Percentiles rank a stretch among this genome's conserved stretches.
Evolutionary conservation across 768 basidiomycete species (phyloP).

Genomic region (Dictyophora rubrovolvata): DNA sequence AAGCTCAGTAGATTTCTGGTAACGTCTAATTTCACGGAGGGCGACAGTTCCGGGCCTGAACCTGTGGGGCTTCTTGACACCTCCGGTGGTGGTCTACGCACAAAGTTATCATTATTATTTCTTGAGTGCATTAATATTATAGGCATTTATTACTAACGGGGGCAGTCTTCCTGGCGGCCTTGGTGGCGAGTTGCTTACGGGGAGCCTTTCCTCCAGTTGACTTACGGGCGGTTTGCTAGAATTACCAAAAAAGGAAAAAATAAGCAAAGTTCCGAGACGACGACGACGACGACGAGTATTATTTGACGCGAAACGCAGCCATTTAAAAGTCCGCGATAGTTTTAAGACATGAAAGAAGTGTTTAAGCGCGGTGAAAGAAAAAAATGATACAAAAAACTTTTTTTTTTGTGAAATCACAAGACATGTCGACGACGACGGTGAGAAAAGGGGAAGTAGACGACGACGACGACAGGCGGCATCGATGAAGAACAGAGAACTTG

Average conservation of each 20-base stretch:
- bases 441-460: background rate
- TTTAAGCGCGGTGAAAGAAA: constrained; percentile 2
- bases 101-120: background rate
- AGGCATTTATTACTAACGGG: constrained; percentile 9
- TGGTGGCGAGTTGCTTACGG: constrained; percentile 27
- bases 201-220: constrained; percentile 25
- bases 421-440: constrained; percentile 1
- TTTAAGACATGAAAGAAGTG: background rate
- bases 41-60: constrained; percentile 98
- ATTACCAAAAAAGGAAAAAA: constrained; percentile 11
- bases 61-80: constrained; percentile 99
- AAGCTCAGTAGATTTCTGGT: constrained; percentile 40
- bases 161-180: constrained; percentile 25
- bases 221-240: constrained; percentile 26
- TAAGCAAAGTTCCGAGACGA: background rate
- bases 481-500: background rate
- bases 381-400: background rate
- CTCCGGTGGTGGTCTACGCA: constrained; percentile 51
- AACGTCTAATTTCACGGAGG: constrained; percentile 85
- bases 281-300: background rate
- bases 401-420: background rate
- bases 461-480: background rate
- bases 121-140: background rate
- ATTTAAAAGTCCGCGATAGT: background rate
- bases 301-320: background rate